A percentile compares a stretch with the other conserved stretches of the same genome.
Conservation (phyloP, 495 filamentous ascomycete species). For the Daldinia vernicosa region DNA sequence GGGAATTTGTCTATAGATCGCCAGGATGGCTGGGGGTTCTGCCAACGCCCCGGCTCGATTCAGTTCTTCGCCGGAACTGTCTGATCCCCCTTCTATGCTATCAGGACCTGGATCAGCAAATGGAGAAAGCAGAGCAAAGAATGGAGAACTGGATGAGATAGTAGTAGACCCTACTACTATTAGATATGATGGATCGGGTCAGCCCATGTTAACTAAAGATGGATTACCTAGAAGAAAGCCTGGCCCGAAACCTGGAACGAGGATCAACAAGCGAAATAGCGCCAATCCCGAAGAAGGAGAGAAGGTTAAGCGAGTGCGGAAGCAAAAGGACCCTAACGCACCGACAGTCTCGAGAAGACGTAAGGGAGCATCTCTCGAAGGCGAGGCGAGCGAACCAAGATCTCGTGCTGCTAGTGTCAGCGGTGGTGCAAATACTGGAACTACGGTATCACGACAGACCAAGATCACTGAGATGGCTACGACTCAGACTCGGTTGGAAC, state of each 20-base stretch:
- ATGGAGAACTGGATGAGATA: conserved; percentile 45
- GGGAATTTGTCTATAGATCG: conserved; percentile 1
- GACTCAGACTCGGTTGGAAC: conserved; percentile 39
- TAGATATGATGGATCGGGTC: conserved; percentile 44
- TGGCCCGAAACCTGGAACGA: conserved; percentile 61
- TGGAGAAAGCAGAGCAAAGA: conserved; percentile 36
- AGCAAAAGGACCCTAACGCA: conserved; percentile 65
- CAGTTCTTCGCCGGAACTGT: conserved; percentile 47
- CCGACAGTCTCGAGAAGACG: conserved; percentile 61
- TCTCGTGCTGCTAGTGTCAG: conserved; percentile 39
- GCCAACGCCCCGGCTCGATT: conserved; percentile 30
- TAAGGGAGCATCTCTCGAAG: conserved; percentile 49
- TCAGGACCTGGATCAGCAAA: conserved; percentile 40
- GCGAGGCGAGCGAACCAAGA: conserved; percentile 29
- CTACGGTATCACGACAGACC: conserved; percentile 42
- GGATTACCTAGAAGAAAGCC: conserved; percentile 60
- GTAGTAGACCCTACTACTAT: conserved; percentile 46
- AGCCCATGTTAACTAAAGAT: conserved; percentile 53
- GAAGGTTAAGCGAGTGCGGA: conserved; percentile 63
- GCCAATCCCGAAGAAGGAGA: conserved; percentile 53
- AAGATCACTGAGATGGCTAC: conserved; percentile 51
- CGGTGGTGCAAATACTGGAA: conserved; percentile 44
- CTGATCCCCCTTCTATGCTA: conserved; percentile 45
- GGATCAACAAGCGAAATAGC: conserved; percentile 54
- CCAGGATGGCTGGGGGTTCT: conserved; percentile 40